Percentiles rank a stretch among this genome's conserved stretches.
phyloP scores from a whole-genome alignment of 2,329 filamentous ascomycete genomes.

The Ceratocystis cubensis region DNA sequence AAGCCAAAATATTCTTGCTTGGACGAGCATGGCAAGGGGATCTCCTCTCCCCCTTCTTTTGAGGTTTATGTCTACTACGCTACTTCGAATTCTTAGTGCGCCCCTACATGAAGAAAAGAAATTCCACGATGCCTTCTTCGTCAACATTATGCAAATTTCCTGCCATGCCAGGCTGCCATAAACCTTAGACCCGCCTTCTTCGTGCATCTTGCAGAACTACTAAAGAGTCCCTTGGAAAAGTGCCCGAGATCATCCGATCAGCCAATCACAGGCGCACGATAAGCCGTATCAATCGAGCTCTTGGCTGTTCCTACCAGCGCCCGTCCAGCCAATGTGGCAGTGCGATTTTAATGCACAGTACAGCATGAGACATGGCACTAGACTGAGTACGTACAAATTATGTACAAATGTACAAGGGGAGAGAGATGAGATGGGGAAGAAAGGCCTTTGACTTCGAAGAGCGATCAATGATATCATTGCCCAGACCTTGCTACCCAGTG shows the following conservation, averaged over 20 bases:
- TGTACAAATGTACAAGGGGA: background rate
- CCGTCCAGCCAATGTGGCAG: background rate
- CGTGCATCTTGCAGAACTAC: background rate
- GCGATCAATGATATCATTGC: background rate
- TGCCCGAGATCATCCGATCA: conserved; percentile 12
- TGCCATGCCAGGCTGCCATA: background rate
- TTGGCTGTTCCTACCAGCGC: conserved; percentile 8
- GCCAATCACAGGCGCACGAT: conserved; percentile 11
- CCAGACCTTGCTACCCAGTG: background rate
- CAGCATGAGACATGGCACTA: conserved; percentile 3
- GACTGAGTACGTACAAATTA: background rate
- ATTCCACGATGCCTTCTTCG: background rate
- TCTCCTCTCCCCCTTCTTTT: background rate
- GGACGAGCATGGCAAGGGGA: background rate
- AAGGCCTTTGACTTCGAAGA: too few species aligned
- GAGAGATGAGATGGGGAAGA: too few species aligned
- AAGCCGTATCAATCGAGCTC: conserved; percentile 2
- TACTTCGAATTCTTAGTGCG: too few species aligned
- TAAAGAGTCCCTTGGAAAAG: background rate
- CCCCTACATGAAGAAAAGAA: background rate
- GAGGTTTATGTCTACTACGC: too few species aligned
- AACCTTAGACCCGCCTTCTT: background rate
- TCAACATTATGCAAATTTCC: background rate
- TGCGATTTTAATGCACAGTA: conserved; percentile 1
- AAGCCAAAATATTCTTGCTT: background rate